phyloP scores from a whole-genome alignment of 305 asterid genomes.

The Vinca major region DNA sequence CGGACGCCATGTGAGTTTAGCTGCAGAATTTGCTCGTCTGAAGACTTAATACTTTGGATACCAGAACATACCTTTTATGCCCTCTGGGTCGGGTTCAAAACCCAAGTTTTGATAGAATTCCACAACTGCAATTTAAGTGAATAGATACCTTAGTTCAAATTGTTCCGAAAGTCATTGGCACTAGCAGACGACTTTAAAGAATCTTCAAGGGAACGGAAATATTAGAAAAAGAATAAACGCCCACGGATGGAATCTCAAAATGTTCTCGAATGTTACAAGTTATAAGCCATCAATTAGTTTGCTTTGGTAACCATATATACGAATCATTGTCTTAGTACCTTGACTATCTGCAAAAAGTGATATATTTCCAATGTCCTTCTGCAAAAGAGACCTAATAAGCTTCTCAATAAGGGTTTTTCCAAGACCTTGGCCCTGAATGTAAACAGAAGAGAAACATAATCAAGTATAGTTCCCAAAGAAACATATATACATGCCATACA shows the following conservation, averaged over 20 bases:
- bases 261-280: neutral
- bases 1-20: neutral
- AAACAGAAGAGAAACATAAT: slow-evolving; percentile 10
- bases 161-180: neutral
- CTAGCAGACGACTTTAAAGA: neutral
- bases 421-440: slow-evolving; percentile 86
- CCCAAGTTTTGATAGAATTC: slow-evolving; percentile 83
- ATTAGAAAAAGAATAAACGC: neutral
- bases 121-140: slow-evolving; percentile 55
- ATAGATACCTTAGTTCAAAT: slow-evolving; percentile 9
- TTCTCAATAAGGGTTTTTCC: slow-evolving; percentile 90
- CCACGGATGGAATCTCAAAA: neutral
- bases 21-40: slow-evolving; percentile 6
- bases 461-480: neutral
- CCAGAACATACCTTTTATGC: slow-evolving; percentile 99
- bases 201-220: slow-evolving; percentile 1
- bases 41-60: slow-evolving; percentile 64
- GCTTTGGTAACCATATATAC: neutral
- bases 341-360: slow-evolving; percentile 88
- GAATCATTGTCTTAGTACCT: slow-evolving; percentile 38
- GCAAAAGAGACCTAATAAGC: slow-evolving; percentile 70
- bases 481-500: neutral
- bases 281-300: neutral
- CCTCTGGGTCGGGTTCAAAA: slow-evolving; percentile 90
- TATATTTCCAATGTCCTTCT: slow-evolving; percentile 86